Evolutionary conservation across 331 rosid species (phyloP), one percentile per base, ranked within the genome.

Genomic region (Arachis monticola): DNA sequence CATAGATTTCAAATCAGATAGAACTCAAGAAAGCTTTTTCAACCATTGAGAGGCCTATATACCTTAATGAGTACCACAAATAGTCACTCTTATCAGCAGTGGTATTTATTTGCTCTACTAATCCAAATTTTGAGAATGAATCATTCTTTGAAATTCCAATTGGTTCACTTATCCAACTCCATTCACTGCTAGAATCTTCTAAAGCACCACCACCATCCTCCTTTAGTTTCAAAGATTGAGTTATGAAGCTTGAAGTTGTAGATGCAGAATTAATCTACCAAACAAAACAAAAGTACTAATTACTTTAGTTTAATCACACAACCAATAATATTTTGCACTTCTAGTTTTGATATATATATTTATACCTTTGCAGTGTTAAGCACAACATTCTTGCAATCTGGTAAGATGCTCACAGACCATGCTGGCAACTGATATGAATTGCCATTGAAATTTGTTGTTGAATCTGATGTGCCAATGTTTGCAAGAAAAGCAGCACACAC

Each of bases 331-430:
- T 38, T 60, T 32, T 60, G 12, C 17, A 35, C 22, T 32, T 35
- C 8, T 59, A 0, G 8, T 46, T 38, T 11, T 27, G 7, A 27
- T 27, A 27, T 17, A 17, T 27, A 27, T 27, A 27, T 27, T 27
- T 27, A 27, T 27, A 92, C 99, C 99, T 95, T 95, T 83, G 98
- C 99, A n/a, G 99, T 92, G 77, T 95, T 95, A 45, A 87, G 88
- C 45, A 57, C 99, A 41, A 95, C 99, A 77, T 85, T 95, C 87
- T 95, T 92, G 96, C 98, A 95, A 81, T 95, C 98, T 2, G 99
- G 99, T 84, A 95, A 83, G 80, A 95, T 95, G 96, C 99, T 95
- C 67, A 95, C 97, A 75, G 99, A 95, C 99, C 99, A 95, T 2
- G 98, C 96, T 45, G 98, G 99, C 89, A 95, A 83, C 68, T 73